Base-by-base conservation (phyloP, 78 protist genomes). In the Dictyostelium capitatum region DNA sequence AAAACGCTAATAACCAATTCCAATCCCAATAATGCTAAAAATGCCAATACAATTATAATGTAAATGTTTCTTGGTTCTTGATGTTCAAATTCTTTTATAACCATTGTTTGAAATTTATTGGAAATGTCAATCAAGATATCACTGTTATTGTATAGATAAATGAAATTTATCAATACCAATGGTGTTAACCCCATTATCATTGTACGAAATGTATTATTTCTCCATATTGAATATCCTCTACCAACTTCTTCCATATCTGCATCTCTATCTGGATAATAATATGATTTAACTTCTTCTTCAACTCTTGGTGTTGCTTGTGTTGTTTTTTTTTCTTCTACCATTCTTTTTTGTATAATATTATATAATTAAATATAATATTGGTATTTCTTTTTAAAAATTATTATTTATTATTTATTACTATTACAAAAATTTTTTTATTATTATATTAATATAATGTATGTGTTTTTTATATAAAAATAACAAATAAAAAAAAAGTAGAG, bases 261-360 rank as follows among this genome's bases (percentile, higher is more conserved):
- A 25, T 65, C 90, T 62, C 95, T 43, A 50, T 91, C 95, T 83
- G 95, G 95, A 50, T 80, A 91, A 25, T 83, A 91, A 54, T 91
- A 91, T 15, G 79, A 57, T 47, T 90, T 79, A 32, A 73, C 79
- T 47, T 73, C 79, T 50, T 73, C 79, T 73, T 73, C 79, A 62
- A 62, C 70, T 25, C 70, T 62, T 62, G 70, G 70, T 4, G 70
- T 62, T 62, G 70, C 41, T 62, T 62, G 70, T 25, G 70, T 62
- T 10, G 70, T 62, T 62, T 62, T 62, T 2, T 62, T 62, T 62
- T 62, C 70, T 62, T 62, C 70, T 25, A 12, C 10, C 70, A 62
- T 62, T 62, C 12, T 62, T 62, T 25, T 0, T 25, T 62, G 43
- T 37, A 37, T 37, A 37, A 3, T 37, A 37, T 37, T 37, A 37